Conservation (phyloP, 1,284 basidiomycete genomes). For the Boletus mariae region DNA sequence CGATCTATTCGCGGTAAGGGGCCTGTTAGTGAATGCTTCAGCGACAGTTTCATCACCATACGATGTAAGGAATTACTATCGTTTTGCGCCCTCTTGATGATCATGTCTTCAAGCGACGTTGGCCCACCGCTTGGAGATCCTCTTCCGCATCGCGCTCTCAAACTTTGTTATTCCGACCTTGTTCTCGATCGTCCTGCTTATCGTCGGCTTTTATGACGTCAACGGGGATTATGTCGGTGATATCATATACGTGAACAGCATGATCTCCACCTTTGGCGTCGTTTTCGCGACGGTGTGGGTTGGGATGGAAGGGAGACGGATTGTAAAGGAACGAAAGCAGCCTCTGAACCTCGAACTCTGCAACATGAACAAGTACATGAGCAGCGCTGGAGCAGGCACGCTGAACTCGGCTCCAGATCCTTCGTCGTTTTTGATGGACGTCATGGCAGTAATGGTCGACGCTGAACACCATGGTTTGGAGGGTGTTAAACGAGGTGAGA, state of each 20-base stretch:
- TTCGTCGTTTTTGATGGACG: neutral
- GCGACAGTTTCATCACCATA: neutral
- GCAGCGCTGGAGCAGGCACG: neutral
- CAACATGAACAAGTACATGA: neutral
- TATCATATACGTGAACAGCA: neutral
- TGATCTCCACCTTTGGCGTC: neutral
- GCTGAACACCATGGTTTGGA: neutral
- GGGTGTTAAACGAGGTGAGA: neutral
- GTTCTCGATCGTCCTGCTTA: conserved; percentile 17
- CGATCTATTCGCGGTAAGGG: neutral
- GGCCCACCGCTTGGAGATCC: conserved; percentile 10
- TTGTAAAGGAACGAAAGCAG: neutral
- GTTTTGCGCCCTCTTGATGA: neutral
- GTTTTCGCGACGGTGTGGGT: conserved; percentile 1
- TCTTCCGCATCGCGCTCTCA: conserved; percentile 18
- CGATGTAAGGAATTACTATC: neutral
- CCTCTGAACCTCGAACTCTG: neutral
- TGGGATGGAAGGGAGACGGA: neutral
- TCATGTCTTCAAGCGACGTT: neutral
- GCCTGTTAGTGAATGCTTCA: neutral
- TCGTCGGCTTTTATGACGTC: neutral
- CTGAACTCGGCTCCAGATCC: neutral
- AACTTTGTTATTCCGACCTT: conserved; percentile 23
- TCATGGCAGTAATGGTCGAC: neutral
- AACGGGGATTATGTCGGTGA: neutral